Evolutionary conservation across 495 filamentous ascomycete species (phyloP).

Genomic region (Beverwykella pulmonaria): DNA sequence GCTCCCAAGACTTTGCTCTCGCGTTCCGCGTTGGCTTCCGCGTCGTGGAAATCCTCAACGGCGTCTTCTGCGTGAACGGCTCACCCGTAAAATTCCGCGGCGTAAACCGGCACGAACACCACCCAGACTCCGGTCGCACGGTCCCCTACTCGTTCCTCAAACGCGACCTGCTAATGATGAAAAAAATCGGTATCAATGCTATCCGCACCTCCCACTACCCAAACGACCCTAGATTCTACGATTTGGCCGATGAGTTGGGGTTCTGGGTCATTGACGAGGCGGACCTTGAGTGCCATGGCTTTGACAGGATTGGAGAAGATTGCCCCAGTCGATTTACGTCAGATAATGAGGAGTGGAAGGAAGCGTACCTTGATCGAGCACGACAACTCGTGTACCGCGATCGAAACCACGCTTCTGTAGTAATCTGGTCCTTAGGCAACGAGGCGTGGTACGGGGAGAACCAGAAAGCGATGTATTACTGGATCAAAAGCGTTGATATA

Average conservation of each 20-base stretch:
- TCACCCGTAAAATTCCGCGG: too few relatives aligned
- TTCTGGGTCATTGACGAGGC: slow-evolving; percentile 72
- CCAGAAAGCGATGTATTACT: slow-evolving; percentile 64
- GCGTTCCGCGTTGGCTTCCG: too few relatives aligned
- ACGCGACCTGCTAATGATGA: slow-evolving; percentile 35
- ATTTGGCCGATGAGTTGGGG: slow-evolving; percentile 67
- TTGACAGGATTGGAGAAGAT: slow-evolving; percentile 46
- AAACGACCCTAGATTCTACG: slow-evolving; percentile 44
- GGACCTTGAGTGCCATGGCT: slow-evolving; percentile 71
- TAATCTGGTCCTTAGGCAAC: slow-evolving; percentile 73
- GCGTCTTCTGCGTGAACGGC: slow-evolving; percentile 23
- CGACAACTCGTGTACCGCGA: slow-evolving; percentile 65
- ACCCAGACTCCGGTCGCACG: slow-evolving; percentile 29
- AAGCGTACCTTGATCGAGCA: slow-evolving; percentile 66
- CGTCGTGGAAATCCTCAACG: too few relatives aligned
- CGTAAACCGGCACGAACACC: slow-evolving; percentile 38
- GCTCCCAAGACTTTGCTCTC: too few relatives aligned
- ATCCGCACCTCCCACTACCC: slow-evolving; percentile 37
- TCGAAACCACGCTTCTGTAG: slow-evolving; percentile 66
- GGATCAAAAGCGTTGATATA: slow-evolving; percentile 57
- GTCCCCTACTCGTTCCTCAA: slow-evolving; percentile 33
- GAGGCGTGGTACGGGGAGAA: slow-evolving; percentile 69
- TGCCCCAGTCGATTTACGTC: slow-evolving; percentile 56
- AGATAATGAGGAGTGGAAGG: slow-evolving; percentile 64
- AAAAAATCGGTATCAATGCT: slow-evolving; percentile 37